phyloP scores from a whole-genome alignment of 2,329 filamentous ascomycete genomes.

The Orbilia javanica region DNA sequence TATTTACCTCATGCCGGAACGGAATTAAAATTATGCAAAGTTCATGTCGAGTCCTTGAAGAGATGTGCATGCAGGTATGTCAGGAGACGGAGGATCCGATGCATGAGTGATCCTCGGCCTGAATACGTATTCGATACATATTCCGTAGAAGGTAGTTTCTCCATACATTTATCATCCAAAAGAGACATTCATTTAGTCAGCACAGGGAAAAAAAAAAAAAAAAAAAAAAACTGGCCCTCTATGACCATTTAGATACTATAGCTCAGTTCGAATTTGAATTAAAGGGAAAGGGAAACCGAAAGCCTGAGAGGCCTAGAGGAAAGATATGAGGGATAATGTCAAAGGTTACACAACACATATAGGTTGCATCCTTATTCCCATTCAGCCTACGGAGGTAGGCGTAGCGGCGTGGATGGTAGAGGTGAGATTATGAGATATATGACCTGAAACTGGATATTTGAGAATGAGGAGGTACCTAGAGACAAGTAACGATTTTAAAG shows the following conservation, averaged over 20 bases:
- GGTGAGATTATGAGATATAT: background rate
- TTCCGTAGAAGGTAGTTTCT: background rate
- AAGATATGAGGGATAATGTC: slow-evolving; percentile 50
- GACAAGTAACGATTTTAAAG: background rate
- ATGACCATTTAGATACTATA: background rate
- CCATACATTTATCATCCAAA: background rate
- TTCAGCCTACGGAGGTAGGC: slow-evolving; percentile 41
- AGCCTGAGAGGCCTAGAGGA: background rate
- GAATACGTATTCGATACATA: background rate
- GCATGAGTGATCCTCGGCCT: slow-evolving; percentile 6
- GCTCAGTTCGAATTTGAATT: background rate
- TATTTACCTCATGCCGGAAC: slow-evolving; percentile 18
- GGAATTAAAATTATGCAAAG: slow-evolving; percentile 30
- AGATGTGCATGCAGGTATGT: slow-evolving; percentile 26
- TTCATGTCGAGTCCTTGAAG: slow-evolving; percentile 4
- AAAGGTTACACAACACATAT: slow-evolving; percentile 58
- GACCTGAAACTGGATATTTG: background rate
- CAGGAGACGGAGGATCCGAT: slow-evolving; percentile 28
- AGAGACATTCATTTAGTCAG: background rate
- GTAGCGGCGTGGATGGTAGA: slow-evolving; percentile 1
- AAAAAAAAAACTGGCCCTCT: background rate
- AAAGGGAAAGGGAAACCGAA: background rate
- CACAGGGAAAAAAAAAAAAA: background rate
- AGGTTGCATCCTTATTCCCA: slow-evolving; percentile 45
- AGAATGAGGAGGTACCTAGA: background rate